A percentile compares a stretch with the other conserved stretches of the same genome.
phyloP scores from a whole-genome alignment of 331 rosid genomes.

The Pyracantha coccinea region DNA sequence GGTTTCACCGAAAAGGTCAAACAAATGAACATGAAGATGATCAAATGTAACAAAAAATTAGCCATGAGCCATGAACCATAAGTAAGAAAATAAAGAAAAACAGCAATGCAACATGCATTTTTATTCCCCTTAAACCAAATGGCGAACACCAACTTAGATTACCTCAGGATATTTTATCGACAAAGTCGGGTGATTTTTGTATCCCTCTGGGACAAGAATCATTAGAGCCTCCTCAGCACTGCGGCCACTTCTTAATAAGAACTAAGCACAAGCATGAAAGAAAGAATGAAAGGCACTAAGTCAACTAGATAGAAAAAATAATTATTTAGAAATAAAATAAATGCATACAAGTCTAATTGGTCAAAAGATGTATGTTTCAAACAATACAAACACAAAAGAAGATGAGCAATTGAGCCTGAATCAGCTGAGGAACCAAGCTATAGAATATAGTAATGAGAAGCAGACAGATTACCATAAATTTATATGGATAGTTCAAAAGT shows the following conservation, averaged over 20 bases:
- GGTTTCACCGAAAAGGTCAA: neutral
- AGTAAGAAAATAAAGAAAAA: neutral
- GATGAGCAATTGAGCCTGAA: neutral
- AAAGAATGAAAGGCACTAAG: neutral
- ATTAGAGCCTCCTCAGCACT: conserved; percentile 90
- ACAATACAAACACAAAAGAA: neutral
- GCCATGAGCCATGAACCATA: neutral
- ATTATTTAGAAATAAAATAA: neutral
- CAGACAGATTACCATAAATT: neutral
- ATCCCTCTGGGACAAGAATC: conserved; percentile 99
- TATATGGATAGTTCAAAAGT: neutral
- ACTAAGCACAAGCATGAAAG: conserved; percentile 29
- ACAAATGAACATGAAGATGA: neutral
- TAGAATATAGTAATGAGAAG: neutral
- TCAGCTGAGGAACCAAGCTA: neutral
- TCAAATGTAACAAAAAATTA: neutral
- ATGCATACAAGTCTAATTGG: neutral
- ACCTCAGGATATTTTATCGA: conserved; percentile 93
- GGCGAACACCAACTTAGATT: conserved; percentile 6
- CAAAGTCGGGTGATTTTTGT: conserved; percentile 93
- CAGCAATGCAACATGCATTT: neutral
- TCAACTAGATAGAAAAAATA: neutral
- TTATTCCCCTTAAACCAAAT: neutral
- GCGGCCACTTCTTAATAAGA: conserved; percentile 90
- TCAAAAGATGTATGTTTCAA: neutral